phyloP scores from a whole-genome alignment of 257 asterid species.

The Ligustrum vulgare region DNA sequence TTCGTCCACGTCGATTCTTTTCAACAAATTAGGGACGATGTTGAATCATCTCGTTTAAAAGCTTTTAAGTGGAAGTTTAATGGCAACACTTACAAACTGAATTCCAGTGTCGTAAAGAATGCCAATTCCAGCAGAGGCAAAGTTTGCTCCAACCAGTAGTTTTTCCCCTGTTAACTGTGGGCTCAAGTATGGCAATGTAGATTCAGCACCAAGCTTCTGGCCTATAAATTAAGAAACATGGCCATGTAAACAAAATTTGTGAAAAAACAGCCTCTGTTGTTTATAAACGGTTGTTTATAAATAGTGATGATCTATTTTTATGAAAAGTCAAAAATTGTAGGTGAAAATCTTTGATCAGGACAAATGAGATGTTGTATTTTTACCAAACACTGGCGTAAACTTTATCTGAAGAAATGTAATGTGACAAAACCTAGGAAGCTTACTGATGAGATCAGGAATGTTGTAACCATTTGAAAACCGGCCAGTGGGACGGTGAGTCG shows the following conservation, averaged over 20 bases:
- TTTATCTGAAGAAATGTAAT: no score
- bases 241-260: not conserved
- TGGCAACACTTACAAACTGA: conserved; percentile 39
- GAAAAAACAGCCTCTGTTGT: no score
- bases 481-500: conserved; percentile 53
- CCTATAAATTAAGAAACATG: conserved; percentile 23
- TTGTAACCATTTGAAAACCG: conserved; percentile 55
- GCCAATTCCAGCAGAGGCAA: conserved; percentile 58
- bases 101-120: conserved; percentile 50
- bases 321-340: no score
- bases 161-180: conserved; percentile 39
- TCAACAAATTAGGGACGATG: not conserved
- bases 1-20: not conserved
- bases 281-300: no score
- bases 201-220: conserved; percentile 43
- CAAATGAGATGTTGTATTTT: no score
- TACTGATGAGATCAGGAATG: conserved; percentile 52
- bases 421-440: not conserved
- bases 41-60: not conserved
- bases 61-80: not conserved
- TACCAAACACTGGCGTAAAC: not conserved
- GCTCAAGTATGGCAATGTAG: conserved; percentile 40
- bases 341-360: no score
- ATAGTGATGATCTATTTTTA: no score
- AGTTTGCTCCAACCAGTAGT: conserved; percentile 53